Conservation (phyloP, 192 early-diverging fungal genomes). For the Coemansia sp. region DNA sequence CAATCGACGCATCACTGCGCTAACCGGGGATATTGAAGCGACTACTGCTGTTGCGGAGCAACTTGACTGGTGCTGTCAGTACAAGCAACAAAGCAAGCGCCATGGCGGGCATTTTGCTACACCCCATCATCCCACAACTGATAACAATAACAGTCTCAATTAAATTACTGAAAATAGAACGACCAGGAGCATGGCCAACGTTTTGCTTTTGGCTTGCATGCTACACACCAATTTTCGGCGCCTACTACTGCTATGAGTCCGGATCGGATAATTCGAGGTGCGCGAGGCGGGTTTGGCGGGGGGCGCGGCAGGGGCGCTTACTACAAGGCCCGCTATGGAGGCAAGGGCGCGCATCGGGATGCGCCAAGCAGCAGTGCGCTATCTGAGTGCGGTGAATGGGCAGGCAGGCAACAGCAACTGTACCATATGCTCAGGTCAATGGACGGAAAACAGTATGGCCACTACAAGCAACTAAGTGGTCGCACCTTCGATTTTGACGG, state of each 20-base stretch:
- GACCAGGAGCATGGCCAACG: neutral
- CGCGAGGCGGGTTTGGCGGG: conserved; percentile 6
- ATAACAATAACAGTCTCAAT: neutral
- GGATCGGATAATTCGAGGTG: conserved; percentile 2
- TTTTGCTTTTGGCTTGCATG: neutral
- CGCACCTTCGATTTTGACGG: conserved; percentile 14
- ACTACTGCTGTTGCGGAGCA: neutral
- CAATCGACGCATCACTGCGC: neutral
- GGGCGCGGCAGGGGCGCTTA: conserved; percentile 19
- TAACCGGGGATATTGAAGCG: neutral
- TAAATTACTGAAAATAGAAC: neutral
- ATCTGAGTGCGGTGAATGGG: neutral
- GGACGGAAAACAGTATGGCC: conserved; percentile 24
- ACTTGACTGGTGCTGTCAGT: neutral
- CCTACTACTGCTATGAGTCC: neutral
- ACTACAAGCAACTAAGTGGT: conserved; percentile 36
- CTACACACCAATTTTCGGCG: neutral
- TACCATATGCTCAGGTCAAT: conserved; percentile 12
- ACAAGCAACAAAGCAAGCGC: neutral
- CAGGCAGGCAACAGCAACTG: conserved; percentile 11
- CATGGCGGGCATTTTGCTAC: neutral
- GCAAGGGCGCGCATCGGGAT: neutral
- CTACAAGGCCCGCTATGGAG: conserved; percentile 33
- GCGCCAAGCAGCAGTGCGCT: neutral
- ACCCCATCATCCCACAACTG: neutral